Percentiles rank a stretch among this genome's conserved stretches.
Evolutionary conservation across 768 basidiomycete genomes (phyloP).

Genomic region (Podaxis mareebaensis): DNA sequence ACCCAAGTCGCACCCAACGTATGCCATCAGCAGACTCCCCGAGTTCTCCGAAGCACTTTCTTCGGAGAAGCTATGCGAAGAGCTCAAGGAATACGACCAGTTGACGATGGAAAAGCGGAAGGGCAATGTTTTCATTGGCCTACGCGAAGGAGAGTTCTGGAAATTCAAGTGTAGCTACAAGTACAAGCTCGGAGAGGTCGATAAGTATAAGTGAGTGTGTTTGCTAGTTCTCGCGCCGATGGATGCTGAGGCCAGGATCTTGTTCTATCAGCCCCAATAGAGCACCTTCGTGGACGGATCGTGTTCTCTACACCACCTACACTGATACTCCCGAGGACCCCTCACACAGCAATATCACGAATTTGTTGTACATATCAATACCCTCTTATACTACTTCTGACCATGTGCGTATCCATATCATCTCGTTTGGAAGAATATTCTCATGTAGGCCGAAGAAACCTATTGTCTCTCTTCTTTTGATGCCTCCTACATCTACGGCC

Average conservation of each 20-base stretch:
- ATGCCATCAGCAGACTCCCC: constrained; percentile 27
- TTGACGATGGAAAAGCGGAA: constrained; percentile 62
- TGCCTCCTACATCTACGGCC: constrained; percentile 44
- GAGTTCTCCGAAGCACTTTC: constrained; percentile 45
- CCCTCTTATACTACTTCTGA: constrained; percentile 88
- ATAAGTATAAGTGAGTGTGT: constrained; percentile 68
- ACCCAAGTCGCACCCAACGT: constrained; percentile 54
- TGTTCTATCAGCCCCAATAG: constrained; percentile 55
- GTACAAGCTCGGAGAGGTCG: constrained; percentile 77
- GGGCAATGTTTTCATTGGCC: constrained; percentile 65
- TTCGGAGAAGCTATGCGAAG: constrained; percentile 53
- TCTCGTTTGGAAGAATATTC: neutral
- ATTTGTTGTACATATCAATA: constrained; percentile 75
- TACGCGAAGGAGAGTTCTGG: constrained; percentile 88
- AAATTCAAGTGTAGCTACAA: constrained; percentile 92
- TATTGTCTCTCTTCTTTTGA: constrained; percentile 69
- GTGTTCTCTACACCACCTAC: constrained; percentile 82
- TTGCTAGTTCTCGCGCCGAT: neutral
- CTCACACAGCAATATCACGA: constrained; percentile 55
- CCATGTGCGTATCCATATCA: constrained; percentile 56
- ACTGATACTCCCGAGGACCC: constrained; percentile 58
- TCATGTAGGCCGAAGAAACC: constrained; percentile 65
- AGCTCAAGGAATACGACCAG: constrained; percentile 74
- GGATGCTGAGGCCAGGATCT: neutral
- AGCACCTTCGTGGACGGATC: constrained; percentile 90